A percentile compares a stretch with the other conserved stretches of the same genome.
These are phyloP conservation scores for Colletotrichum sansevieriae DNA, from an alignment of 2,329 filamentous ascomycete genomes.

Conservation along the genomic window DNA sequence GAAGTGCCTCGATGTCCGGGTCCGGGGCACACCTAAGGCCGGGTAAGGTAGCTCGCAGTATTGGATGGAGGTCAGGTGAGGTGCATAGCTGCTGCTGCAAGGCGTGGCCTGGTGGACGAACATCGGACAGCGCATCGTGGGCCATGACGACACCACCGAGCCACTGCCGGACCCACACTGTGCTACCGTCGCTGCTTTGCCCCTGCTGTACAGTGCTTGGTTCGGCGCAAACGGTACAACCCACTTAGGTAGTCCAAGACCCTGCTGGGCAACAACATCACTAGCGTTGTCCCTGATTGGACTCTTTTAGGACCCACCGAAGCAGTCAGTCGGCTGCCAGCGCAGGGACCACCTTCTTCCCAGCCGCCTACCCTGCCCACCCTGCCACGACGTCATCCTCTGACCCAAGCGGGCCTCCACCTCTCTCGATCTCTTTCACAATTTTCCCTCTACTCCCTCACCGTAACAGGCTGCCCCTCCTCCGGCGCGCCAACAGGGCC, in stretches of 20 bases:
- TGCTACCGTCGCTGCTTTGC: not conserved
- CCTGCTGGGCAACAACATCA: constrained; percentile 26
- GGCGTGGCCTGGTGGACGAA: not conserved
- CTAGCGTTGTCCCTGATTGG: constrained; percentile 20
- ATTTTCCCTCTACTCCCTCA: not conserved
- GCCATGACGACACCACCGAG: constrained; percentile 41
- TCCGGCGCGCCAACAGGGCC: no score
- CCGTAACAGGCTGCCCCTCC: no score
- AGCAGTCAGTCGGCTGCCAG: not conserved
- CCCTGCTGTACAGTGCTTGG: not conserved
- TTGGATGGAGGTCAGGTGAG: no score
- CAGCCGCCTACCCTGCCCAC: not conserved
- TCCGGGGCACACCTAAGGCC: not conserved
- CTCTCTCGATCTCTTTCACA: not conserved
- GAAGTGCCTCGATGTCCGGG: no score
- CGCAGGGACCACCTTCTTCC: constrained; percentile 27
- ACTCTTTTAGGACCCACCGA: not conserved
- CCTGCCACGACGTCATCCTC: constrained; percentile 32
- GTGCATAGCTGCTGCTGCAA: not conserved
- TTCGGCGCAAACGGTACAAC: constrained; percentile 10
- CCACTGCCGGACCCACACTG: constrained; percentile 33
- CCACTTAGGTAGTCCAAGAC: not conserved
- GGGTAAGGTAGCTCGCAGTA: no score
- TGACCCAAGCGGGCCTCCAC: constrained; percentile 12
- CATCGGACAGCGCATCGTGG: constrained; percentile 34